Base-by-base conservation (phyloP, 1,284 basidiomycete genomes). In the Neolentinus lepideus region DNA sequence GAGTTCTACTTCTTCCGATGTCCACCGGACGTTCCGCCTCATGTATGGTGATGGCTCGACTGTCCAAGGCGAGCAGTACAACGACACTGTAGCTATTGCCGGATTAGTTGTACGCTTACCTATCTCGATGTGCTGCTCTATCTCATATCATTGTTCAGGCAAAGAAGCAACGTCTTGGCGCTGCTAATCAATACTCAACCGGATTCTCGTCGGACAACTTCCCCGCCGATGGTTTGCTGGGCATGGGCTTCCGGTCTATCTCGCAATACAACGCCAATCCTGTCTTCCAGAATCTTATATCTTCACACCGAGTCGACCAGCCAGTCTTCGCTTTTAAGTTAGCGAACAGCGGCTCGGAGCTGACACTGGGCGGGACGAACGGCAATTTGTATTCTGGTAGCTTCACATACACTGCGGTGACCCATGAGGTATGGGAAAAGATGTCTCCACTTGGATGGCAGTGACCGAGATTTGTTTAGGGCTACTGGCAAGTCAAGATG, bases 151-250 rank as follows among this genome's bases (percentile, higher is more conserved):
- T 9, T 11, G 10, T 19, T 8, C 22, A 50, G 47, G 73, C 72
- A 24, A 63, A 58, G 11, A 60, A 66, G 27, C 74, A 75, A 63
- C 66, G 69, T 14, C 59, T 79, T 26, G 77, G 78, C 47, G 69
- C 73, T 48, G 75, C 79, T 1, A 71, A 65, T 4, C 63, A 64
- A 19, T 80, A 80, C 60, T 80, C 78, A 16, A 51, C 65, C 26
- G 71, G 70, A 10, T 69, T 81, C 56, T 54, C 64, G 47, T 56
- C 43, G 2, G 54, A 61, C 22, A 50, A 65, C 11, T 80, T 77
- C 61, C 66, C 61, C 9, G 69, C 78, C 4, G 79, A 81, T 56
- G 79, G 80, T 12, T 53, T 73, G 24, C 48, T 70, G 54, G 71
- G 71, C 36, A 65, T 72, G 65, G 66, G 29, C 3, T 72, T 65